These are phyloP conservation scores for Magnolia sinica DNA, from an alignment of 164 flowering plant species.

Conservation along the genomic window DNA sequence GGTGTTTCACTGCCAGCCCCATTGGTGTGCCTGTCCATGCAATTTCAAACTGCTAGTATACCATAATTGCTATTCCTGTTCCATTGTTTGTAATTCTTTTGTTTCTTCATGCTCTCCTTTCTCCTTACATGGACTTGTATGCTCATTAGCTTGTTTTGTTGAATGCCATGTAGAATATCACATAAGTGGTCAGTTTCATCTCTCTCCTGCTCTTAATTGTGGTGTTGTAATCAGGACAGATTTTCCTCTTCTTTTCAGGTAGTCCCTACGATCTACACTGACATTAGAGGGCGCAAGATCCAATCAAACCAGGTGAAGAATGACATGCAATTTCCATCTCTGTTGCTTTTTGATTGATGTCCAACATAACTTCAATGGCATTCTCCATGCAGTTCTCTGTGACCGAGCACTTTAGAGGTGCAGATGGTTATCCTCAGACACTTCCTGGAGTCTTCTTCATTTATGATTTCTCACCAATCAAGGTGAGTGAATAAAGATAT, in stretches of 20 bases:
- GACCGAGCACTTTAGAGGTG: constrained; percentile 61
- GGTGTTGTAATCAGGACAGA: not conserved
- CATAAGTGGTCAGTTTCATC: not conserved
- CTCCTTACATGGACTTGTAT: not conserved
- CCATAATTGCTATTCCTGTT: not conserved
- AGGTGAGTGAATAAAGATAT: constrained; percentile 35
- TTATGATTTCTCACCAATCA: constrained; percentile 77
- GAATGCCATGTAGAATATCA: not conserved
- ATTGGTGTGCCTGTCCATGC: too few relatives aligned
- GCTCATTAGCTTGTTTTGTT: not conserved
- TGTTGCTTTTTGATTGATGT: not conserved
- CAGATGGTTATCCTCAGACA: constrained; percentile 37
- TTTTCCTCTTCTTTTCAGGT: constrained; percentile 46
- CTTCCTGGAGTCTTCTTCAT: constrained; percentile 72
- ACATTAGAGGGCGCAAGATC: constrained; percentile 56
- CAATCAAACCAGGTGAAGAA: constrained; percentile 63
- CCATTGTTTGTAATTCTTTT: not conserved
- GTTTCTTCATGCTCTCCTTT: not conserved
- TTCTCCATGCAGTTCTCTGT: constrained; percentile 59
- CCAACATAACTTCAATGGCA: not conserved
- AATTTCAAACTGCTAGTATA: too few relatives aligned
- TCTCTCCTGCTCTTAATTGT: not conserved
- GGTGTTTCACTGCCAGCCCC: too few relatives aligned
- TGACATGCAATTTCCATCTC: not conserved
- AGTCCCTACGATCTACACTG: constrained; percentile 81